Base-by-base conservation (phyloP, 805 yeast species). In the Alloascoidea africana region DNA sequence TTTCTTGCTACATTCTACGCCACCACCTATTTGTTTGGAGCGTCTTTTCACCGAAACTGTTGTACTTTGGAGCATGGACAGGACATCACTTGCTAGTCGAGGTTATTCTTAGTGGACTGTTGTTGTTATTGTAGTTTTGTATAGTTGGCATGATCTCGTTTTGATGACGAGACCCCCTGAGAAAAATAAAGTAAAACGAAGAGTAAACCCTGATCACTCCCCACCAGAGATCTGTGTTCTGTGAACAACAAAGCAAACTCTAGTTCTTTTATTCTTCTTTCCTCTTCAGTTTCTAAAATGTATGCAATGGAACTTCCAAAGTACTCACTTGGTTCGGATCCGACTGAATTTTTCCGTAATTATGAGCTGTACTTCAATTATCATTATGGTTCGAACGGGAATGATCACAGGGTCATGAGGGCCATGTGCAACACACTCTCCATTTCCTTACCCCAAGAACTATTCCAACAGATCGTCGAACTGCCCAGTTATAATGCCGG, bases 11-110 rank as follows among this genome's bases (percentile, higher is more conserved):
- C 37, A 62, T 70, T 15, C 65, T 87, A 46, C 65, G 94, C 46
- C 81, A 77, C 50, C 98, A 91, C 54, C 62, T 91, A 40, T 91
- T 91, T 53, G 81, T 91, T 5, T 91, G 98, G 98, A 87, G 97
- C 2, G 98, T 91, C 4, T 91, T 91, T 59, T 82, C 94, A 37
- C 98, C 98, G 1, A 89, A 87, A 50, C 54, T 91, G 3, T 66
- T 93, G 27, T 91, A 79, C 53, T 76, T 78, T 45, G 72, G 74
- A 2, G 75, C 76, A 2, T 91, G 97, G 97, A 60, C 35, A 6
- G 2, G 34, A 8, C 33, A 37, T n/a, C 36, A 27, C 4, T 38
- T 41, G 13, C 14, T 37, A 13, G 4, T 38, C 16, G 40, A 37
- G 16, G 36, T 37, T 13, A n/a, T 38, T n/a, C n/a, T n/a, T n/a